Percentiles rank a stretch among this genome's conserved stretches.
Evolutionary conservation across 192 early-diverging fungal genomes (phyloP).

Genomic region (Coemansia sp.): DNA sequence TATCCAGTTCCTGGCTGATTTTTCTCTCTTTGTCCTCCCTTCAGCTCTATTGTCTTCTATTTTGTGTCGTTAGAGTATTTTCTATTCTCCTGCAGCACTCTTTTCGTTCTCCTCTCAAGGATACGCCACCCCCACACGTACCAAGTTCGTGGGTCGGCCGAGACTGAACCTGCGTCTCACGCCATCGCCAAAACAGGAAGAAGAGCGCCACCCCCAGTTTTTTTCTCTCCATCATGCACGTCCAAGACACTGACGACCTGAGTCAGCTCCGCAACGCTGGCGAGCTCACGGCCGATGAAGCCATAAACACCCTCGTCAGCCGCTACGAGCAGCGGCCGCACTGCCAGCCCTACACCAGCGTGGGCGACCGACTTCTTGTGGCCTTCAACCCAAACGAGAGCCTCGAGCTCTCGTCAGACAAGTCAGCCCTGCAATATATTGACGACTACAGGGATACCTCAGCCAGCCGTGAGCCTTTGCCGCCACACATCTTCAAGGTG

Average conservation of each 20-base stretch:
- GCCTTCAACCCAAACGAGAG: conserved; percentile 68
- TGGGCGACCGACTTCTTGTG: conserved; percentile 70
- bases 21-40: neutral
- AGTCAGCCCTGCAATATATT: conserved; percentile 71
- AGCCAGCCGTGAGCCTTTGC: conserved; percentile 42
- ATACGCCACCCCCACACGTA: conserved; percentile 12
- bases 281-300: conserved; percentile 31
- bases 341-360: conserved; percentile 64
- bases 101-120: neutral
- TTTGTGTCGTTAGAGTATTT: neutral
- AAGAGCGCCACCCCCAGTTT: neutral
- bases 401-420: conserved; percentile 58
- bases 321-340: conserved; percentile 51
- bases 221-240: conserved; percentile 15
- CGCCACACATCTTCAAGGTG: conserved; percentile 84
- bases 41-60: neutral
- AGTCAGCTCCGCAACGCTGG: conserved; percentile 26
- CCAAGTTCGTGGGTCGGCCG: conserved; percentile 10
- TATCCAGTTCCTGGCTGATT: conserved; percentile 3
- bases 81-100: neutral
- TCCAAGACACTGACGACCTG: conserved; percentile 59
- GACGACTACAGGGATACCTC: conserved; percentile 69
- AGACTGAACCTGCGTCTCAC: neutral
- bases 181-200: neutral
- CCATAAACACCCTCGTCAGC: conserved; percentile 31